Evolutionary conservation across 2,329 filamentous ascomycete genomes (phyloP).

Genomic region (Chaetomium strumarium): DNA sequence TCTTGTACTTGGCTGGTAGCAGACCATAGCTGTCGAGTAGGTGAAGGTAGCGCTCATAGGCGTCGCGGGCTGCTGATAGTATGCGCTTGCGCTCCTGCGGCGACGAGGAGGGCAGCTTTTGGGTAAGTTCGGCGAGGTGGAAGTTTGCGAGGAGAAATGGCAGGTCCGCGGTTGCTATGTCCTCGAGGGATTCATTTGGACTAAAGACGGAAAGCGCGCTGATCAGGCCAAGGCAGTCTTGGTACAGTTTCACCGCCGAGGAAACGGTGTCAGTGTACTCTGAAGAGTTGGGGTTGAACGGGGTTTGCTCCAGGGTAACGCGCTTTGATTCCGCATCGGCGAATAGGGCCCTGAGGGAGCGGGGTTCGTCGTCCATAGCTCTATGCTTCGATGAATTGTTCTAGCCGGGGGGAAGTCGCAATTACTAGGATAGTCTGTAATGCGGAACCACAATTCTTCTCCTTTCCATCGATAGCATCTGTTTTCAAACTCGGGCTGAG

Average conservation of each 20-base stretch:
- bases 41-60: conserved; percentile 74
- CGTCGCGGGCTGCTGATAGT: conserved; percentile 57
- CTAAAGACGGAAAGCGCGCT: conserved; percentile 77
- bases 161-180: conserved; percentile 76
- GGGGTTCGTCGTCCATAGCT: conserved; percentile 38
- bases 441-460: not conserved
- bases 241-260: conserved; percentile 63
- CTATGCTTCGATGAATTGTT: not conserved
- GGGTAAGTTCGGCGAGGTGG: conserved; percentile 71
- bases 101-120: conserved; percentile 54
- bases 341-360: conserved; percentile 46
- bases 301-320: conserved; percentile 55
- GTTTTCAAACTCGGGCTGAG: not conserved
- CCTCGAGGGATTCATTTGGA: conserved; percentile 81
- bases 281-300: conserved; percentile 56
- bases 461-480: too few species aligned
- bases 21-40: conserved; percentile 74
- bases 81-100: conserved; percentile 53
- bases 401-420: not conserved
- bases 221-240: conserved; percentile 64
- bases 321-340: conserved; percentile 46
- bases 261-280: conserved; percentile 63
- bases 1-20: conserved; percentile 57
- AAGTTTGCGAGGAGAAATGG: conserved; percentile 78
- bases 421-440: not conserved